These are phyloP conservation scores for Colletotrichum navitas DNA, from an alignment of 2,329 filamentous ascomycete species.

Conservation along the genomic window DNA sequence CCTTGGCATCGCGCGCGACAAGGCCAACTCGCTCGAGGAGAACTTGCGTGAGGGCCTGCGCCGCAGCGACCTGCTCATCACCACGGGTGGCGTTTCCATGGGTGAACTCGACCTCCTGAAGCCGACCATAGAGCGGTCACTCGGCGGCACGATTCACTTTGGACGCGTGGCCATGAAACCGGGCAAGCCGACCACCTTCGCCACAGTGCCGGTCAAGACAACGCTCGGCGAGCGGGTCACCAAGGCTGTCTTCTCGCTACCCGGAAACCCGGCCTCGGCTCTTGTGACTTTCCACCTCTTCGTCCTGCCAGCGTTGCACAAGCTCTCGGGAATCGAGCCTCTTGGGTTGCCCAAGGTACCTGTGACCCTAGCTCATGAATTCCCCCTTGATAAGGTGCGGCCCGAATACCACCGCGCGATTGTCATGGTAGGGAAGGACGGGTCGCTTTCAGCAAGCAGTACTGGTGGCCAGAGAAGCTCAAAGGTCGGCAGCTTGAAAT, in stretches of 20 bases:
- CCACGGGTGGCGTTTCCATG: conserved; percentile 96
- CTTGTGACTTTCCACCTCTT: conserved; percentile 95
- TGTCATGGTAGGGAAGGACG: conserved; percentile 75
- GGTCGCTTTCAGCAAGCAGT: conserved; percentile 78
- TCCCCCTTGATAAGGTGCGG: conserved; percentile 79
- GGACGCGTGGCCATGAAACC: conserved; percentile 98
- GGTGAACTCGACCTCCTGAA: conserved; percentile 97
- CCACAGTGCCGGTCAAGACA: conserved; percentile 80
- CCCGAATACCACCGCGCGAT: conserved; percentile 93
- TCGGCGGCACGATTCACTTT: conserved; percentile 95
- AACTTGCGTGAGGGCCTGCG: conserved; percentile 81
- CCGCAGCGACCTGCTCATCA: conserved; percentile 84
- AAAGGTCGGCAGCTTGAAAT: conserved; percentile 86
- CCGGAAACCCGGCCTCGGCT: conserved; percentile 93
- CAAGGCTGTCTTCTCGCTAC: conserved; percentile 88
- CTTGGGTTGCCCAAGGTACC: conserved; percentile 79
- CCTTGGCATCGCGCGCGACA: conserved; percentile 85
- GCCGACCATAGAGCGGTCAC: conserved; percentile 89
- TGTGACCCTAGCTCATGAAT: conserved; percentile 78
- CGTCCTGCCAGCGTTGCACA: conserved; percentile 87
- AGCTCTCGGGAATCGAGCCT: conserved; percentile 76
- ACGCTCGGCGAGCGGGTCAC: conserved; percentile 68
- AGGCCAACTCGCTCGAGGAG: conserved; percentile 79
- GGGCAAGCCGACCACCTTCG: conserved; percentile 97
- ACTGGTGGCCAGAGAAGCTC: conserved; percentile 94